Base-by-base conservation (phyloP, 2,329 filamentous ascomycete species). In the Pestalotiopsis sp. region DNA sequence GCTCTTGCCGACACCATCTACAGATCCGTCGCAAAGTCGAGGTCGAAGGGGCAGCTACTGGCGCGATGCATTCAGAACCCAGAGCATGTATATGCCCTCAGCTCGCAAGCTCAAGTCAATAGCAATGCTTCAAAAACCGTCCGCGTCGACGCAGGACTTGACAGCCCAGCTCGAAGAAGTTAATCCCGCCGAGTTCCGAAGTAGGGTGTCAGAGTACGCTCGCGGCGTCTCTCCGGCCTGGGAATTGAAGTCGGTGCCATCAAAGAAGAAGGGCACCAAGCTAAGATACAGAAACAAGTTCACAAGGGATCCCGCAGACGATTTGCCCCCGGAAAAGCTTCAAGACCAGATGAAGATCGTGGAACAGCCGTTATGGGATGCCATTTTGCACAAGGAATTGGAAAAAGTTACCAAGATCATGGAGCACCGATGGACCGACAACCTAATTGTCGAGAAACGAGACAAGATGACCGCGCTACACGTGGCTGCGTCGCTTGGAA, bases 371-470 rank as follows among this genome's bases (percentile, higher is more conserved):
- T 45, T 70, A 5, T 70, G 67, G 67, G 66, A 68, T n/a, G 69
- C 69, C 38, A 70, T 70, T 57, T 14, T 70, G 17, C 67, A 70
- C 61, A 67, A 60, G 14, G 41, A 67, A 49, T 4, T 57, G 7
- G 61, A 67, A 38, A 64, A 60, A 11, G 69, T 70, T 4, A 56
- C 56, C 31, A 58, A 64, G 14, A 68, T 68, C 31, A 70, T 70
- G 69, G 60, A 69, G 25, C 69, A 69, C 57, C 39, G 60, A 14
- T 70, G 67, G 67, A 69, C 57, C 27, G 65, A 70, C 49, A 69
- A 70, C 27, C 27, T 69, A 12, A 25, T 70, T 9, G 67, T 70
- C 2, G 69, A 70, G 59, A 69, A 66, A 25, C 65, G 66, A 27
- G 69, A 69, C 66, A 23, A 59, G 11, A 25, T 68, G 45, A 69